Percentiles rank a stretch among this genome's conserved stretches.
phyloP scores from a whole-genome alignment of 768 basidiomycete genomes.

The Pleurotus platypus region DNA sequence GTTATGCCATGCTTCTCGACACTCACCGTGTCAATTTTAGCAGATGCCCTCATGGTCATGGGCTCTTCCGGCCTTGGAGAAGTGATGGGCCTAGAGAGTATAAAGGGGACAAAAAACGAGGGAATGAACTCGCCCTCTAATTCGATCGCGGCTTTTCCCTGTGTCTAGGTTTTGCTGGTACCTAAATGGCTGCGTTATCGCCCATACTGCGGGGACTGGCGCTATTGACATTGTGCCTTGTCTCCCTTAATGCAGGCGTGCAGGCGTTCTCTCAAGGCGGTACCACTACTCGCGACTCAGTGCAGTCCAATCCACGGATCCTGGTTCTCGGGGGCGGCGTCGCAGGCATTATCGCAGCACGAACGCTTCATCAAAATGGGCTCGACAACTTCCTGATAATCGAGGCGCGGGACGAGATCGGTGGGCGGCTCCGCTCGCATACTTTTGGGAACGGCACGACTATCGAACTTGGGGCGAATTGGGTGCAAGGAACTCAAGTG shows the following conservation, averaged over 20 bases:
- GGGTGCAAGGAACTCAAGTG: conserved; percentile 51
- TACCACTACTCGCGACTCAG: not conserved
- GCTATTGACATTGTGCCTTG: not conserved
- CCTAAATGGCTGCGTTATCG: not conserved
- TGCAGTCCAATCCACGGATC: conserved; percentile 24
- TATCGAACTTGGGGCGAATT: conserved; percentile 53
- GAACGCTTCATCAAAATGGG: conserved; percentile 49
- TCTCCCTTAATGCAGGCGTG: not conserved
- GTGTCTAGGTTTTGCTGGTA: too few relatives aligned
- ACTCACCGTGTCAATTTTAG: too few relatives aligned
- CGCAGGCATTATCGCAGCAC: conserved; percentile 62
- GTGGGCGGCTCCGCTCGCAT: conserved; percentile 54
- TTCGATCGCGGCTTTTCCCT: too few relatives aligned
- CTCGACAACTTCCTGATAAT: conserved; percentile 58
- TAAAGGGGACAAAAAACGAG: too few relatives aligned
- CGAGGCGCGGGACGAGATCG: conserved; percentile 55
- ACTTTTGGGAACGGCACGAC: conserved; percentile 40
- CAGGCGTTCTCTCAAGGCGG: not conserved
- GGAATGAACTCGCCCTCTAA: too few relatives aligned
- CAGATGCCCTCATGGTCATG: too few relatives aligned
- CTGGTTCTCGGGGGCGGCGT: conserved; percentile 68
- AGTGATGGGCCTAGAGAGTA: too few relatives aligned
- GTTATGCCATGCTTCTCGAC: too few relatives aligned
- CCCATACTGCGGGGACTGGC: not conserved
- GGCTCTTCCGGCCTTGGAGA: too few relatives aligned